These are phyloP conservation scores for Puccinia novopanici DNA, from an alignment of 1,284 basidiomycete species.

Conservation along the genomic window DNA sequence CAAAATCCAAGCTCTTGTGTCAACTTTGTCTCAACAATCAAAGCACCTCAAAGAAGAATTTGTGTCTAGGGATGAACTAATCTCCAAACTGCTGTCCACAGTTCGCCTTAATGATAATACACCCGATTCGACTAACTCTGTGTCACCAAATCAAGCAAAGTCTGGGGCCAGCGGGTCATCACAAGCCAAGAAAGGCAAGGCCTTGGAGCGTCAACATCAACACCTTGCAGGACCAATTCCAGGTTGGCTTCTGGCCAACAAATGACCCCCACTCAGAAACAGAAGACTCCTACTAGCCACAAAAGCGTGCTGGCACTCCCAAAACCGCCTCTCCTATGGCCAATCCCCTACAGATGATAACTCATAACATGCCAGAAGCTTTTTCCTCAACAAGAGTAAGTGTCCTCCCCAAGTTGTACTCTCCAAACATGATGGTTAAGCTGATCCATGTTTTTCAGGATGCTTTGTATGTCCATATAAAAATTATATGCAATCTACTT, in stretches of 20 bases:
- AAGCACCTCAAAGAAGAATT: too few species aligned
- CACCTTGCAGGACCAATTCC: not conserved
- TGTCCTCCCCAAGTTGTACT: too few species aligned
- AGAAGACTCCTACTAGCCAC: not conserved
- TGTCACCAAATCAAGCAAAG: too few species aligned
- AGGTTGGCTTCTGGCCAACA: not conserved
- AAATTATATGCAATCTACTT: slow-evolving; percentile 23
- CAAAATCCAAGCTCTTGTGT: too few species aligned
- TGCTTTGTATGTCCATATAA: slow-evolving; percentile 33
- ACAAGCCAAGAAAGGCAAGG: not conserved
- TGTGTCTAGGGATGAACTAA: too few species aligned
- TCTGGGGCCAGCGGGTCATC: too few species aligned
- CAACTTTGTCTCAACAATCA: too few species aligned
- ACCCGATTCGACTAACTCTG: too few species aligned
- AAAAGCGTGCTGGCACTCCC: not conserved
- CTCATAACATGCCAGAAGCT: not conserved
- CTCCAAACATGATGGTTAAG: too few species aligned
- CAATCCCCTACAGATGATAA: not conserved
- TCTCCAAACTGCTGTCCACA: too few species aligned
- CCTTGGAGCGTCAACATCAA: not conserved
- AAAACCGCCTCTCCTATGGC: not conserved
- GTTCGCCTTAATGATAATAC: too few species aligned
- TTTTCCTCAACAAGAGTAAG: not conserved
- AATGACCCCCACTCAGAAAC: not conserved
- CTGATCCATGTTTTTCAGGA: slow-evolving; percentile 8